Percentiles rank a stretch among this genome's conserved stretches.
These are phyloP conservation scores for Suhomyces guaymorum DNA, from an alignment of 1,139 yeast genomes.

Conservation along the genomic window DNA sequence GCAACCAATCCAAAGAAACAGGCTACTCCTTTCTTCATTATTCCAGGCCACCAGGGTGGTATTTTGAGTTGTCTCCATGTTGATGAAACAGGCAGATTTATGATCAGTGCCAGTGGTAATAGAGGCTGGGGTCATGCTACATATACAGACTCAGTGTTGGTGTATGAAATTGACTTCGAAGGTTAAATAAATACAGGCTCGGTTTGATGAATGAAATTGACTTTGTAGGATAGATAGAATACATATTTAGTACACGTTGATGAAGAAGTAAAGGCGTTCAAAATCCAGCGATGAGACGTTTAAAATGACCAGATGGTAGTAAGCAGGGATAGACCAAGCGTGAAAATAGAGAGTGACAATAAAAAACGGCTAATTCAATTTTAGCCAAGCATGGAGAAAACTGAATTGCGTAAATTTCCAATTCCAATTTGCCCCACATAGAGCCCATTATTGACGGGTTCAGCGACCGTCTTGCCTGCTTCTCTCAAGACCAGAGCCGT, in stretches of 20 bases:
- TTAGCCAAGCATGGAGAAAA: conserved; percentile 13
- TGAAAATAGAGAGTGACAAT: not conserved
- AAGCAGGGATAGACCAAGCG: too few species aligned
- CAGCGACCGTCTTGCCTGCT: conserved; percentile 18
- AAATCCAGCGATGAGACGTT: too few species aligned
- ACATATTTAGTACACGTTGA: not conserved
- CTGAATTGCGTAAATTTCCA: conserved; percentile 31
- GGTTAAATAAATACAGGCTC: conserved; percentile 11
- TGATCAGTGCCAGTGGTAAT: conserved; percentile 91
- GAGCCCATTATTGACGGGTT: conserved; percentile 21
- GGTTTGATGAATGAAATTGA: too few species aligned
- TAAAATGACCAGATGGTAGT: too few species aligned
- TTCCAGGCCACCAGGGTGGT: conserved; percentile 65
- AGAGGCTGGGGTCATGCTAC: conserved; percentile 90
- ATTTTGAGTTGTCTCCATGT: conserved; percentile 59
- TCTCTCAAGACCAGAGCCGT: conserved; percentile 18
- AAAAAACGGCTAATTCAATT: not conserved
- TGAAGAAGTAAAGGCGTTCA: not conserved
- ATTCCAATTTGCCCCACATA: conserved; percentile 34
- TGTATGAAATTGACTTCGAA: conserved; percentile 67
- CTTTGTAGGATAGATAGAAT: not conserved
- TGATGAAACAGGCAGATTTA: conserved; percentile 83
- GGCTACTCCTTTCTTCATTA: conserved; percentile 60
- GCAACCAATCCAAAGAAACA: conserved; percentile 33
- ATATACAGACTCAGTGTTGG: conserved; percentile 74